Percentiles rank a stretch among this genome's conserved stretches.
These are phyloP conservation scores for Botrytis medusae DNA, from an alignment of 2,329 filamentous ascomycete species.

Conservation along the genomic window DNA sequence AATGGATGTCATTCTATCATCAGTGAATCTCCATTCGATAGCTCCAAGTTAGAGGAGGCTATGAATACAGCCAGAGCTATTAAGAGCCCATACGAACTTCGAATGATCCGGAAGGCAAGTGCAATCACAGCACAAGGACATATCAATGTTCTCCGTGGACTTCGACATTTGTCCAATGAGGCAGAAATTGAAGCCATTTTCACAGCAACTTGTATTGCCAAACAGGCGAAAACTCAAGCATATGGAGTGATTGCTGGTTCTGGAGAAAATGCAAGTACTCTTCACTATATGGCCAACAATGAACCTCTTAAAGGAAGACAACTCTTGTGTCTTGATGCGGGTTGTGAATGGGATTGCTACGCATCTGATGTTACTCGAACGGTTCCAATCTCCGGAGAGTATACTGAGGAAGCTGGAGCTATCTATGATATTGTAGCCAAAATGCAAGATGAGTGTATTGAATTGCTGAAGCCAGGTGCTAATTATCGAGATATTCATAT, in stretches of 20 bases:
- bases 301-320: constrained; percentile 67
- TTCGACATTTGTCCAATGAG: constrained; percentile 69
- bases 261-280: constrained; percentile 76
- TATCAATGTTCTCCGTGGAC: constrained; percentile 63
- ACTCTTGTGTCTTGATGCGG: constrained; percentile 82
- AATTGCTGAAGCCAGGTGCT: constrained; percentile 65
- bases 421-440: constrained; percentile 76
- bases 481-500: constrained; percentile 72
- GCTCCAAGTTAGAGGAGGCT: constrained; percentile 58
- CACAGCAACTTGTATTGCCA: constrained; percentile 66
- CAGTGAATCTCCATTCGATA: constrained; percentile 46
- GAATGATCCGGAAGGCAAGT: constrained; percentile 78
- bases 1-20: constrained; percentile 16
- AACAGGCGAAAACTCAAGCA: constrained; percentile 73
- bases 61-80: constrained; percentile 79
- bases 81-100: constrained; percentile 85
- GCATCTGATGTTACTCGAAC: constrained; percentile 89
- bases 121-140: constrained; percentile 77
- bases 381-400: constrained; percentile 72
- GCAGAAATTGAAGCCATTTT: constrained; percentile 81
- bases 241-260: constrained; percentile 88
- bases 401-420: constrained; percentile 64
- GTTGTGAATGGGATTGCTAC: constrained; percentile 81
- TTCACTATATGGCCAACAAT: constrained; percentile 86
- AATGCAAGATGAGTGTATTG: constrained; percentile 79